Evolutionary conservation across 306 rosid genomes (phyloP), one percentile per base, ranked within the genome.

Genomic region (Vigna hirtella): DNA sequence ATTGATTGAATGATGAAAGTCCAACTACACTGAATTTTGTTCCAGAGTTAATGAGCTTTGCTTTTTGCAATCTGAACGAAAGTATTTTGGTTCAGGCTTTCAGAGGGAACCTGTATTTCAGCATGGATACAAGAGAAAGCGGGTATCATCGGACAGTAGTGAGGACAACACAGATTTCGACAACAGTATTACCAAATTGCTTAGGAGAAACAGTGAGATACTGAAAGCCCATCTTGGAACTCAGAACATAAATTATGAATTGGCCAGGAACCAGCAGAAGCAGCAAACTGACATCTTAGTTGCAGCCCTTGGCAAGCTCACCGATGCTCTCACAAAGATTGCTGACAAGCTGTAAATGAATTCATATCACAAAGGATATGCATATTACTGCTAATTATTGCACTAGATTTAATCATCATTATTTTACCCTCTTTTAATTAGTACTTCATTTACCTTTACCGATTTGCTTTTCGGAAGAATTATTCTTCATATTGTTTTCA

Each of bases 211-310:
- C 12, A 51, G 68, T 15, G 48, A 77, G 76, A 79, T 84, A 50
- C 70, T 85, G 73, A 85, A 80, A 79, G 76, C 82, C 11, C 88
- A 86, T 24, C 78, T 88, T 62, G 85, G 81, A 63, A 77, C 82
- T 77, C 85, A 81, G 64, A 88, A 79, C 79, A 77, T 34, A n/a
- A 85, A 72, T 34, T 74, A 63, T 52, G 85, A 90, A 48, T 69
- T 85, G 82, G 87, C 84, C 14, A 88, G 89, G 73, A 87, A 90
- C 22, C 89, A 83, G 45, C 80, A 79, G 83, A 88, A 79, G 77
- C 89, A 86, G 83, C 88, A 88, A 15, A 59, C 71, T 14, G 78
- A 73, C 36, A 77, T 42, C 81, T 61, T 88, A 75, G 76, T 88
- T 18, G 57, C 85, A 66, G 88, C 90, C 26, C 83, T 88, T 2